A percentile compares a stretch with the other conserved stretches of the same genome.
Evolutionary conservation across 2,329 filamentous ascomycete genomes (phyloP).

Genomic region (Aureobasidium sp.): DNA sequence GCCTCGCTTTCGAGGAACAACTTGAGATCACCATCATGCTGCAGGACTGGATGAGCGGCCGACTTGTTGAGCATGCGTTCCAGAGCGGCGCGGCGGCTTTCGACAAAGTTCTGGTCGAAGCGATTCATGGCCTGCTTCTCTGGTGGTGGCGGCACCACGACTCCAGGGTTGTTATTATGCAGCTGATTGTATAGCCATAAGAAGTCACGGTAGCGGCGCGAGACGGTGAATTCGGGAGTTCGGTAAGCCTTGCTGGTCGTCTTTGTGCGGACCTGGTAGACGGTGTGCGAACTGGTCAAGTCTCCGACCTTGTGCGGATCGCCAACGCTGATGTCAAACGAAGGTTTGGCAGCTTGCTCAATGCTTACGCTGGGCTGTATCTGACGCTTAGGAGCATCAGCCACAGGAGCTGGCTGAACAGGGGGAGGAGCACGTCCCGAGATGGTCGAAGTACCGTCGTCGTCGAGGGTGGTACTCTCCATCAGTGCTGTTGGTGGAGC

Average conservation of each 20-base stretch:
- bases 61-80: slow-evolving; percentile 99
- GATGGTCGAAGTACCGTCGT: slow-evolving; percentile 42
- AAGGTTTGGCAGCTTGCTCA: slow-evolving; percentile 88
- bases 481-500: slow-evolving; percentile 50
- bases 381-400: slow-evolving; percentile 43
- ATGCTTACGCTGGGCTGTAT: slow-evolving; percentile 75
- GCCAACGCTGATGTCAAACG: slow-evolving; percentile 82
- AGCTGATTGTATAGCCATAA: slow-evolving; percentile 95
- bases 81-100: slow-evolving; percentile 79
- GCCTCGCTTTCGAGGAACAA: slow-evolving; percentile 94
- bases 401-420: slow-evolving; percentile 42
- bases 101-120: slow-evolving; percentile 95
- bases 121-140: slow-evolving; percentile 96
- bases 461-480: slow-evolving; percentile 65
- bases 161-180: slow-evolving; percentile 88
- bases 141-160: slow-evolving; percentile 90
- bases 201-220: slow-evolving; percentile 90
- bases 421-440: slow-evolving; percentile 56
- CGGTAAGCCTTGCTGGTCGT: slow-evolving; percentile 95
- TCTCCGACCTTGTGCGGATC: slow-evolving; percentile 98
- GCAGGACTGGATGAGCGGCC: slow-evolving; percentile 78
- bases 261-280: slow-evolving; percentile 93
- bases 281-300: slow-evolving; percentile 92
- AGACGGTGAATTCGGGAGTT: slow-evolving; percentile 86
- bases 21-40: slow-evolving; percentile 90